Evolutionary conservation across 345 rosid species (phyloP).

Genomic region (Citrus australasica): DNA sequence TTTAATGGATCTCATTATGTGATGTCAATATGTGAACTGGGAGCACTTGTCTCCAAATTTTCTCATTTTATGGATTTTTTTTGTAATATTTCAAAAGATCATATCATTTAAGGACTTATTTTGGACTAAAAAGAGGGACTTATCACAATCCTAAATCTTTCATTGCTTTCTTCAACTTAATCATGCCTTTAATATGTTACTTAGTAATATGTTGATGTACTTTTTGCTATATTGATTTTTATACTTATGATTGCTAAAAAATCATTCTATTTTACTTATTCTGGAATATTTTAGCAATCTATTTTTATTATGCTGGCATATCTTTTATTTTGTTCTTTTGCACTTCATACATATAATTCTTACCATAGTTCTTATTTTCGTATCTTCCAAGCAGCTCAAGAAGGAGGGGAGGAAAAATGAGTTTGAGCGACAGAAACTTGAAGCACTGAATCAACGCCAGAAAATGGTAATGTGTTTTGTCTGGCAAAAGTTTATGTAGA

Average conservation of each 20-base stretch:
- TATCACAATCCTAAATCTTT: background rate
- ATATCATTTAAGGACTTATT: background rate
- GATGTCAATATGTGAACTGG: background rate
- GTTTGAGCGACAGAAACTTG: conserved; percentile 70
- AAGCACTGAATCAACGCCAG: conserved; percentile 71
- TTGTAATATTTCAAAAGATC: background rate
- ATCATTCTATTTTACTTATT: background rate
- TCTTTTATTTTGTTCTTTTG: background rate
- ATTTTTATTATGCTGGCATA: background rate
- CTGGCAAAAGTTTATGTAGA: background rate
- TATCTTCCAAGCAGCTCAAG: conserved; percentile 48
- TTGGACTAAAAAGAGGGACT: no score
- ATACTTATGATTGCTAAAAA: background rate
- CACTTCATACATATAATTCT: background rate
- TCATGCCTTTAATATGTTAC: background rate
- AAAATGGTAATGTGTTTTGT: conserved; percentile 46
- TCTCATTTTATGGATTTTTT: background rate
- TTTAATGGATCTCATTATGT: background rate
- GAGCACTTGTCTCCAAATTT: background rate
- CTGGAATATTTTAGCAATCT: background rate
- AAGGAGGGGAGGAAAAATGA: conserved; percentile 79
- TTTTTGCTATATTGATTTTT: background rate
- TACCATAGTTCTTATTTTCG: background rate
- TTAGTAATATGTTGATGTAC: background rate
- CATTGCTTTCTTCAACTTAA: background rate